A percentile compares a stretch with the other conserved stretches of the same genome.
Conservation (phyloP, 2,329 filamentous ascomycete species). For the Fusarium duplospermum region DNA sequence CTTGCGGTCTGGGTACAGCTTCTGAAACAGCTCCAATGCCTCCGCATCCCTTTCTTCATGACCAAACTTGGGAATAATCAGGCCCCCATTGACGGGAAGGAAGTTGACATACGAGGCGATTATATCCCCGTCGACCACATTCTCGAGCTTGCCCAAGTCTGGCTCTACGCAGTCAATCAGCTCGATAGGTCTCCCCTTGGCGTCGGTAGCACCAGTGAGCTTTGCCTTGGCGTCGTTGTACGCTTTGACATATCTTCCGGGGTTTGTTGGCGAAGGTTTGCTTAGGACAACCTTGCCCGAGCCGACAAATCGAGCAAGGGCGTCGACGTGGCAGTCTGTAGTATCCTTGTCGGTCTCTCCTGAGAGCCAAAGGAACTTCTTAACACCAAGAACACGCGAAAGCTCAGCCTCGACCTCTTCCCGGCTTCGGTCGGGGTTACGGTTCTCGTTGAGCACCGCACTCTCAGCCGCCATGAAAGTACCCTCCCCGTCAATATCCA, state of each 20-base stretch:
- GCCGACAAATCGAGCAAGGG: neutral
- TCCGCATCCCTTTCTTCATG: neutral
- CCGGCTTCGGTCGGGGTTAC: neutral
- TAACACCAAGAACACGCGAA: neutral
- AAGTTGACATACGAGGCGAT: constrained; percentile 4
- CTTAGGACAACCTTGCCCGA: neutral
- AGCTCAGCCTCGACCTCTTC: neutral
- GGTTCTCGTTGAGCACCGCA: neutral
- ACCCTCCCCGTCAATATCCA: neutral
- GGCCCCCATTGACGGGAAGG: neutral
- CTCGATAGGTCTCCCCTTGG: neutral
- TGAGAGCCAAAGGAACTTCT: neutral
- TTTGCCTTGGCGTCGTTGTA: neutral
- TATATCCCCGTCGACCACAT: neutral
- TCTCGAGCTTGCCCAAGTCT: neutral
- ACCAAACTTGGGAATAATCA: neutral
- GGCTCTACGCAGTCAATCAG: neutral
- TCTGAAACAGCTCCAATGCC: neutral
- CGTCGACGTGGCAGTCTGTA: neutral
- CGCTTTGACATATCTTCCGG: neutral
- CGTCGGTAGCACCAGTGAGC: neutral
- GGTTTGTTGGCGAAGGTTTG: neutral
- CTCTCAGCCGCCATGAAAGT: neutral
- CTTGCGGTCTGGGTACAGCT: neutral
- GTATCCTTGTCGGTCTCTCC: neutral